These are phyloP conservation scores for Gautieria morchelliformis DNA, from an alignment of 768 basidiomycete genomes.

Conservation along the genomic window DNA sequence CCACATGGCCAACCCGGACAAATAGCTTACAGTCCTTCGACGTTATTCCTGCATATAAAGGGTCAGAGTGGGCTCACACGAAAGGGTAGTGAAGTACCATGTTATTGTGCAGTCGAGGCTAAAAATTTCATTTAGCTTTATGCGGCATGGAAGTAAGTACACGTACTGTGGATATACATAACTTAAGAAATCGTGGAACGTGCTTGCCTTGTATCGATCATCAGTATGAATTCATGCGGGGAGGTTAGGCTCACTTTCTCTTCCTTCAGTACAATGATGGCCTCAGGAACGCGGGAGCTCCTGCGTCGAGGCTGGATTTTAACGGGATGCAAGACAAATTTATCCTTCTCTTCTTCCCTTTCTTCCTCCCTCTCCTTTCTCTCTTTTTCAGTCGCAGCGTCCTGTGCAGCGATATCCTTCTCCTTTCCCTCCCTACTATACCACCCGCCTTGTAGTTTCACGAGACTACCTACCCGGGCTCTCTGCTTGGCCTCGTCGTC, in stretches of 20 bases:
- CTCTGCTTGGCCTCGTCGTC: conserved; percentile 22
- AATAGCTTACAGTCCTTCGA: conserved; percentile 52
- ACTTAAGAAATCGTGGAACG: conserved; percentile 90
- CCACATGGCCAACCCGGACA: background rate
- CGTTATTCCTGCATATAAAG: conserved; percentile 49
- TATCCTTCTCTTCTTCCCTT: conserved; percentile 6
- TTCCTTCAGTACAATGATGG: conserved; percentile 83
- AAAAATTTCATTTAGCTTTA: conserved; percentile 6
- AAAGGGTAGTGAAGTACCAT: conserved; percentile 35
- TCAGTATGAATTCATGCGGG: background rate
- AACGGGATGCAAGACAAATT: background rate
- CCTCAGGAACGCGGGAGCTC: conserved; percentile 50
- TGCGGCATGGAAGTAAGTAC: background rate
- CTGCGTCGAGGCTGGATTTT: conserved; percentile 1
- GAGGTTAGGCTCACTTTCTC: conserved; percentile 47
- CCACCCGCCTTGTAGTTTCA: conserved; percentile 36
- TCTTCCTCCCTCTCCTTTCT: conserved; percentile 13
- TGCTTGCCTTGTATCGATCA: conserved; percentile 45
- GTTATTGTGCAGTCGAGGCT: conserved; percentile 88
- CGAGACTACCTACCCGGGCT: conserved; percentile 45
- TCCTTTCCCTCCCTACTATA: conserved; percentile 7
- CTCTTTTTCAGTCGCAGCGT: background rate
- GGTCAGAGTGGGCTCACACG: background rate
- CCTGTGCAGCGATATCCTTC: conserved; percentile 5
- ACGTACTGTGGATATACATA: conserved; percentile 89